A percentile compares a stretch with the other conserved stretches of the same genome.
Conservation (phyloP, 495 filamentous ascomycete genomes). For the Penicillium silybi region DNA sequence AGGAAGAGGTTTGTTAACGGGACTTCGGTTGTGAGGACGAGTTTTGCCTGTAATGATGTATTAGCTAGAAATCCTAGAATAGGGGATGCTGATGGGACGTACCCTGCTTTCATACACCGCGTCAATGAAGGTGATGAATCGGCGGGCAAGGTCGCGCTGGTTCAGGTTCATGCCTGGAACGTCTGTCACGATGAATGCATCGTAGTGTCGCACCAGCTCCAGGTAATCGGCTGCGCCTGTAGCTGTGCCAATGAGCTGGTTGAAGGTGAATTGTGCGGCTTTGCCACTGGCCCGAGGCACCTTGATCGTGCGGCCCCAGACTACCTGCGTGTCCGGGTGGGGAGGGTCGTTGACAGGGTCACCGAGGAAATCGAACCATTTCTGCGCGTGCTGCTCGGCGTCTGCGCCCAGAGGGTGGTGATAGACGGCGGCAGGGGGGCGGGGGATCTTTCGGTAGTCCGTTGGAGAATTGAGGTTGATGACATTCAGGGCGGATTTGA, state of each 20-base stretch:
- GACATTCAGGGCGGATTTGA: slow-evolving; percentile 76
- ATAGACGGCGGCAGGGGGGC: slow-evolving; percentile 91
- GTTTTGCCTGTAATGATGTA: slow-evolving; percentile 60
- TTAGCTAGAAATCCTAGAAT: not conserved
- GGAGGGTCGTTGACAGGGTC: slow-evolving; percentile 76
- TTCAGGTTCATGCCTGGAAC: slow-evolving; percentile 86
- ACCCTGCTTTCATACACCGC: slow-evolving; percentile 80
- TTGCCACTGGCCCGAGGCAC: slow-evolving; percentile 85
- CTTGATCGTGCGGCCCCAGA: slow-evolving; percentile 88
- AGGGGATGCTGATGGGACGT: slow-evolving; percentile 15
- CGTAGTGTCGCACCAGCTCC: slow-evolving; percentile 85
- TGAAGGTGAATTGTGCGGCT: slow-evolving; percentile 84
- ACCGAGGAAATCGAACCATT: slow-evolving; percentile 92
- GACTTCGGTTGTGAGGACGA: slow-evolving; percentile 85
- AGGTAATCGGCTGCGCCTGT: slow-evolving; percentile 93
- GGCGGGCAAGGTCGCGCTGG: slow-evolving; percentile 80
- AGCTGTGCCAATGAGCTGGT: slow-evolving; percentile 81
- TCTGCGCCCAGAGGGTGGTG: slow-evolving; percentile 77
- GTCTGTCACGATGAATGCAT: slow-evolving; percentile 86
- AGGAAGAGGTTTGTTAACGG: slow-evolving; percentile 85
- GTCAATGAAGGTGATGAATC: slow-evolving; percentile 97
- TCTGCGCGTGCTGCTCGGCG: slow-evolving; percentile 75
- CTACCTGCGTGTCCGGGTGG: slow-evolving; percentile 69
- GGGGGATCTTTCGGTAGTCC: slow-evolving; percentile 94
- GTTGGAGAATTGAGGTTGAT: slow-evolving; percentile 94